phyloP scores from a whole-genome alignment of 1,284 basidiomycete species.

The Irpex lacteus region DNA sequence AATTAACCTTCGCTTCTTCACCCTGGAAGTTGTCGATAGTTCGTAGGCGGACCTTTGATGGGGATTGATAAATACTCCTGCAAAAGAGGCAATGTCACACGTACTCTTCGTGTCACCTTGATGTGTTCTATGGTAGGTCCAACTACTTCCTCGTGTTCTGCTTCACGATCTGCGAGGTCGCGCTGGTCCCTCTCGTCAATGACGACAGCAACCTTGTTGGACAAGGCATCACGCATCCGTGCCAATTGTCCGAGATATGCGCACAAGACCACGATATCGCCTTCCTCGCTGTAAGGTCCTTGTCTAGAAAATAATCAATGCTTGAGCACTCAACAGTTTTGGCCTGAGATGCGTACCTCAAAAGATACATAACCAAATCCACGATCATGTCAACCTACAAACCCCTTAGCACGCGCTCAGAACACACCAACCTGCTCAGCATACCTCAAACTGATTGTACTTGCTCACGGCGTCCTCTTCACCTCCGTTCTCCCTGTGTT shows the following conservation, averaged over 20 bases:
- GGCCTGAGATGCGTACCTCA: constrained; percentile 31
- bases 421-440: constrained; percentile 3
- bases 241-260: constrained; percentile 72
- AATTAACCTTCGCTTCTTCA: constrained; percentile 48
- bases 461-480: constrained; percentile 62
- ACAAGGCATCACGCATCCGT: constrained; percentile 43
- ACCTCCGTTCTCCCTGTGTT: constrained; percentile 48
- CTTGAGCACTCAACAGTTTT: neutral
- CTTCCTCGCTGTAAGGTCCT: constrained; percentile 31
- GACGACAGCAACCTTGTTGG: constrained; percentile 52
- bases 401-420: neutral
- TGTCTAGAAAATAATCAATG: constrained; percentile 24
- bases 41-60: constrained; percentile 55
- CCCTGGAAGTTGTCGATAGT: constrained; percentile 80
- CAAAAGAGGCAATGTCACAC: neutral
- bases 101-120: constrained; percentile 41
- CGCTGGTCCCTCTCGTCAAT: constrained; percentile 70
- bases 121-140: constrained; percentile 26
- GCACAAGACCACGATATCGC: constrained; percentile 73
- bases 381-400: constrained; percentile 59
- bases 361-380: constrained; percentile 66
- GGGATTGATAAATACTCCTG: neutral
- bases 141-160: constrained; percentile 31
- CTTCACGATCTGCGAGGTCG: constrained; percentile 45
- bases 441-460: constrained; percentile 65